Base-by-base conservation (phyloP, 352 stramenopile genomes). In the Hyaloperonospora brassicae region DNA sequence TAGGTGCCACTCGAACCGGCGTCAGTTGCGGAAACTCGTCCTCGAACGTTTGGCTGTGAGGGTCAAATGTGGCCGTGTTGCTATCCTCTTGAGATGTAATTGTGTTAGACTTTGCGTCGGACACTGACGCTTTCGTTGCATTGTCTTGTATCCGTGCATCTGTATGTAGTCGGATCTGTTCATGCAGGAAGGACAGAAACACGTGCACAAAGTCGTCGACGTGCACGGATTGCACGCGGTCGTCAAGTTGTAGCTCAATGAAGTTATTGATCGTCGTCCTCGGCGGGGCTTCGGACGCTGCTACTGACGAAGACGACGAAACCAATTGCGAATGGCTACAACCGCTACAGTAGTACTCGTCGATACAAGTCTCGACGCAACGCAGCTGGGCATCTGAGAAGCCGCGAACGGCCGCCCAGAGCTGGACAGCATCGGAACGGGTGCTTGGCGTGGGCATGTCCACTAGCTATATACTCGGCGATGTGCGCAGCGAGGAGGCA, bases 1-100 rank as follows among this genome's bases (percentile, higher is more conserved):
- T 73, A 8, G 17, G 21, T 10, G 11, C 24, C n/a, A 17, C 22
- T 41, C 35, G 40, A 23, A 3, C 8, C 6, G 23, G n/a, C 11
- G 42, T 23, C 34, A 76, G 50, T n/a, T 62, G 66, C 13, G 67
- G 70, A 34, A 79, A 76, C 24, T 76, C 70, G 11, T 67, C 51
- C 11, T 69, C 59, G 23, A 74, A 73, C 11, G 34, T 43, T 1
- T 11, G 27, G 27, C 27, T 23, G 17, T 35, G 22, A 1, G 13
- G 43, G 11, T 40, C 39, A 13, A 41, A 21, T 41, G 42, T 51
- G 38, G 24, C 41, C 38, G 43, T 41, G 35, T 58, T 38, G 11
- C 13, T 22, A 2, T 10, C 25, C 39, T 1, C 39, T n/a, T 0
- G 13, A 36, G 25, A 22, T 44, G 44, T 50, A 52, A 50, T 39